phyloP scores from a whole-genome alignment of 2,329 filamentous ascomycete genomes.

The Penicillium sp. region DNA sequence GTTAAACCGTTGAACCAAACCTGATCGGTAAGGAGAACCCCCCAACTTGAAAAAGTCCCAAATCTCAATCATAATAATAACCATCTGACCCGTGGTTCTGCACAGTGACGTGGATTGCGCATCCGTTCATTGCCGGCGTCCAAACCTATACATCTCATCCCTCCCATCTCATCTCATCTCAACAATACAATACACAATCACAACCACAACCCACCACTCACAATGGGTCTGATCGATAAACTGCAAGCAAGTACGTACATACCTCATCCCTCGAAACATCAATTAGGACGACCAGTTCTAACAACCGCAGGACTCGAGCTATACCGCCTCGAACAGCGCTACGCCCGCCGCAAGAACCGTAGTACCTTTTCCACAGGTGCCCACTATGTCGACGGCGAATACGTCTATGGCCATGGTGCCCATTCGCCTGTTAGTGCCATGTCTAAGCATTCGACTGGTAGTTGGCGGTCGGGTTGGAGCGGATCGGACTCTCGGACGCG shows the following conservation, averaged over 20 bases:
- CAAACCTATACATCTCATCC: conserved; percentile 1
- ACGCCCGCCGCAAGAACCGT: conserved; percentile 84
- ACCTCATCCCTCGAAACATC: not conserved
- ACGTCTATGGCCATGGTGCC: conserved; percentile 59
- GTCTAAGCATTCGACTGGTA: conserved; percentile 38
- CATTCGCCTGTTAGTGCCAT: conserved; percentile 35
- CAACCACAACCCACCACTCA: conserved; percentile 11
- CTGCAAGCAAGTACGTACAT: conserved; percentile 45
- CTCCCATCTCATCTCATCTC: not conserved
- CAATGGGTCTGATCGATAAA: conserved; percentile 49
- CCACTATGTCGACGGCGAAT: conserved; percentile 91
- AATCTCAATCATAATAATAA: too few relatives aligned
- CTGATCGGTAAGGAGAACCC: too few relatives aligned
- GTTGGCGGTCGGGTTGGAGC: conserved; percentile 31
- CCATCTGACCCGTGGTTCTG: conserved; percentile 6
- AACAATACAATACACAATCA: not conserved
- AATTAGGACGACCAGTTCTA: conserved; percentile 31
- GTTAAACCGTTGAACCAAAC: too few relatives aligned
- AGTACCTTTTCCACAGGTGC: conserved; percentile 85
- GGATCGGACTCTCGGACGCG: conserved; percentile 28
- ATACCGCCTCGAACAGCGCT: conserved; percentile 90
- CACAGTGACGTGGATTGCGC: conserved; percentile 6
- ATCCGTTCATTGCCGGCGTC: conserved; percentile 10
- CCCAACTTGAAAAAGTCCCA: too few relatives aligned
- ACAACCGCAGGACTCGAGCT: conserved; percentile 67